Evolutionary conservation across 306 rosid species (phyloP).

Genomic region (Argentina anserina): DNA sequence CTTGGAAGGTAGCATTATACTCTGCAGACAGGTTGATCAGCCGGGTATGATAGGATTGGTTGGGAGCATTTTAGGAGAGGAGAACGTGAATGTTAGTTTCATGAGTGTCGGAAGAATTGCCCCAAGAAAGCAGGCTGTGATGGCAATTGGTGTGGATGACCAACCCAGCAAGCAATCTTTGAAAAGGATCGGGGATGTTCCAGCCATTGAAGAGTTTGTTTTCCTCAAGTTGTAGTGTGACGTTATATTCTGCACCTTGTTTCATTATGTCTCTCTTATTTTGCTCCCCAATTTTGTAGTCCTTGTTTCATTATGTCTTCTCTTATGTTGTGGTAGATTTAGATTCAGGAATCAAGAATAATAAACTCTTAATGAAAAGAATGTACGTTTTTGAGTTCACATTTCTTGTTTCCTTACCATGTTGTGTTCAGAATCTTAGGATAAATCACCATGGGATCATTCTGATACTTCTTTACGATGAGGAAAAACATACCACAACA

Average conservation of each 20-base stretch:
- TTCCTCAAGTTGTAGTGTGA: constrained; percentile 72
- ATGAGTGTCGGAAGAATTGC: constrained; percentile 98
- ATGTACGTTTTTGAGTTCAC: neutral
- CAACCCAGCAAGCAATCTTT: constrained; percentile 64
- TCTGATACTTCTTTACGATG: too few species aligned
- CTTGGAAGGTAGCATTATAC: constrained; percentile 85
- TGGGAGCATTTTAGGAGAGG: constrained; percentile 82
- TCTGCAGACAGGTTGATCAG: constrained; percentile 97
- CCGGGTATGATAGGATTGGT: constrained; percentile 94
- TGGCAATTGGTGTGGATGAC: constrained; percentile 98
- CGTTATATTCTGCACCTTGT: neutral
- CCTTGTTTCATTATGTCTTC: neutral
- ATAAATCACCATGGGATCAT: neutral
- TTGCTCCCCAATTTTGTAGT: too few species aligned
- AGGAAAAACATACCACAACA: too few species aligned
- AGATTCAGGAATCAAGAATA: constrained; percentile 33
- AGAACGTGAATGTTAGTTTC: constrained; percentile 93
- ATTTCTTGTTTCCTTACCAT: neutral
- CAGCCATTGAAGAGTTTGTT: constrained; percentile 90
- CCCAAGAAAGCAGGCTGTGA: constrained; percentile 97
- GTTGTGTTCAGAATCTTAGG: neutral
- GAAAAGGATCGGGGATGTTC: constrained; percentile 81
- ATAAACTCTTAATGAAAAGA: constrained; percentile 19
- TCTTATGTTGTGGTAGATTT: constrained; percentile 19
- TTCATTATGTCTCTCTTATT: neutral